Percentiles rank a stretch among this genome's conserved stretches.
Evolutionary conservation across 495 filamentous ascomycete genomes (phyloP).

Genomic region (Podospora australis): DNA sequence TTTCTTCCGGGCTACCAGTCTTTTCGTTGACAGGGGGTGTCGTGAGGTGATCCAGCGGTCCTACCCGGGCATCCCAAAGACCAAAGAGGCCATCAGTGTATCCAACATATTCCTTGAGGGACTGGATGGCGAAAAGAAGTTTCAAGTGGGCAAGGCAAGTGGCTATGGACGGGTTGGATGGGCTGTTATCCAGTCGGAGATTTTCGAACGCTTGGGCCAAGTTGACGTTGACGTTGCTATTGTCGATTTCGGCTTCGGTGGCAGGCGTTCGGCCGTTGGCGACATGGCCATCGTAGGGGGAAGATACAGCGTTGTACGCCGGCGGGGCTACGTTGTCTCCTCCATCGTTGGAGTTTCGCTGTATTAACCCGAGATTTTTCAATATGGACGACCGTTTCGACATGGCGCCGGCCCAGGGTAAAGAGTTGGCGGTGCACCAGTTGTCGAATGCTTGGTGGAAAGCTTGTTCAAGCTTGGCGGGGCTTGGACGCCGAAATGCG

Average conservation of each 20-base stretch:
- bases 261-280: neutral
- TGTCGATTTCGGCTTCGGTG: slow-evolving; percentile 11
- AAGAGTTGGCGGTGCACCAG: neutral
- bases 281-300: neutral
- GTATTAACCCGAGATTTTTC: neutral
- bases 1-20: slow-evolving; percentile 10
- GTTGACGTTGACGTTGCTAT: slow-evolving; percentile 13
- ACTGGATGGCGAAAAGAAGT: slow-evolving; percentile 63
- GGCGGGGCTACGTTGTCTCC: slow-evolving; percentile 4
- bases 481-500: neutral
- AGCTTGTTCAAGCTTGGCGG: neutral
- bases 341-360: neutral
- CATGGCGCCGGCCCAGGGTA: neutral
- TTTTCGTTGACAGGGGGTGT: slow-evolving; percentile 16
- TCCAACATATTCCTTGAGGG: slow-evolving; percentile 58
- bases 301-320: neutral
- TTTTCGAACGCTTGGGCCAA: slow-evolving; percentile 38
- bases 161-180: slow-evolving; percentile 27
- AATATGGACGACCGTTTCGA: slow-evolving; percentile 6
- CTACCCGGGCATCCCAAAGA: slow-evolving; percentile 47
- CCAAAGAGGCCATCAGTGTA: slow-evolving; percentile 60
- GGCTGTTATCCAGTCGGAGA: slow-evolving; percentile 25
- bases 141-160: slow-evolving; percentile 70
- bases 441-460: neutral
- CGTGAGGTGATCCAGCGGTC: slow-evolving; percentile 17